Base-by-base conservation (phyloP, 495 filamentous ascomycete genomes). In the Polyplosphaeria fusca region DNA sequence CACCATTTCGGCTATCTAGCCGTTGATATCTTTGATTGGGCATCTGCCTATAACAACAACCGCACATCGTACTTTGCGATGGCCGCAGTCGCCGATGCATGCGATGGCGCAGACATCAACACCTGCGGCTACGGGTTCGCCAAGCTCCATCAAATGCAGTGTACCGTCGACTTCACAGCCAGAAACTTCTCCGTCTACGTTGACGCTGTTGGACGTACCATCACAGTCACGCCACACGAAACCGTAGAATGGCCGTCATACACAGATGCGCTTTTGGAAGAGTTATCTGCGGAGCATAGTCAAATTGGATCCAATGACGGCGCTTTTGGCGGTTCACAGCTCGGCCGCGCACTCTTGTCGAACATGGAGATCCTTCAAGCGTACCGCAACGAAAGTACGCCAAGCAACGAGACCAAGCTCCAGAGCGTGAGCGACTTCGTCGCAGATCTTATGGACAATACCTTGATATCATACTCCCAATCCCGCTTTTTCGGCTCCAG, bases 371-470 rank as follows among this genome's bases (percentile, higher is more conserved):
- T 46, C 42, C 20, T 46, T 18, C 18, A 13, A 13, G 16, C 42
- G 5, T 22, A 46, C 20, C 5, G 16, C 4, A 46, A 46, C 42
- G 18, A 46, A 23, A 46, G 4, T 3, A 22, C 3, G 5, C 18
- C 14, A 4, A 22, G 3, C 5, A 46, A 5, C 14, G 23, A 25
- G 3, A 46, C 18, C 11, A 46, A 14, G 42, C 42, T 46, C 4
- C 42, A 25, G 3, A 23, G 18, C 42, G 42, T 46, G 7, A 23
- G 26, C 7, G 23, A 25, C 42, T 46, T 20, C 20, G 22, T 46
- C 42, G 42, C 42, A 18, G 42, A 46, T 23, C 16, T 46, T 13
- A 22, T 46, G 16, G 42, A 46, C 20, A 46, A 46, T n/a, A 46
- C 13, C 20, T 22, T 46, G 42, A 14, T 25, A 12, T n/a, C n/a